phyloP scores from a whole-genome alignment of 2,329 filamentous ascomycete genomes.

The Stemphylium vesicarium region DNA sequence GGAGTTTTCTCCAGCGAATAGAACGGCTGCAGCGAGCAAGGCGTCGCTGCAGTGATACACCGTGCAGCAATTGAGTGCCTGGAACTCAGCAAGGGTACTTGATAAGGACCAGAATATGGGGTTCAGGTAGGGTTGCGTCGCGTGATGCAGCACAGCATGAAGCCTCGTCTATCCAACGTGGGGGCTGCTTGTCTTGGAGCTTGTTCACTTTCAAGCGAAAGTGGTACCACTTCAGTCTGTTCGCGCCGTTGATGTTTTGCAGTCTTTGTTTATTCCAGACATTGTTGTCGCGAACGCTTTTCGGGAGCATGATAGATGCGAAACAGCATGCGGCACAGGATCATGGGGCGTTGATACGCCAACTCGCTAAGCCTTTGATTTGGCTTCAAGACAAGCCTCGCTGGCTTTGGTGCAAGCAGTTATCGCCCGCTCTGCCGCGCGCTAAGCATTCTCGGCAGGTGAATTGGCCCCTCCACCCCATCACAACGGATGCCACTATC shows the following conservation, averaged over 20 bases:
- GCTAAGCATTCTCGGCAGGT: conserved; percentile 18
- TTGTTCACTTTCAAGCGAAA: neutral
- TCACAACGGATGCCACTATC: conserved; percentile 13
- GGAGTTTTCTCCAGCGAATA: conserved; percentile 26
- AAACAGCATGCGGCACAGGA: conserved; percentile 10
- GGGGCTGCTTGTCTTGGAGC: conserved; percentile 12
- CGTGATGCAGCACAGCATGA: conserved; percentile 16
- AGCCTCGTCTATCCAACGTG: conserved; percentile 28
- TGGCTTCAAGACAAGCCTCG: conserved; percentile 27
- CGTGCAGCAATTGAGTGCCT: conserved; percentile 23
- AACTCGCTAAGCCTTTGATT: conserved; percentile 17
- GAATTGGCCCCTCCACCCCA: conserved; percentile 1
- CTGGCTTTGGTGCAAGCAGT: conserved; percentile 5
- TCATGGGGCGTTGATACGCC: conserved; percentile 1
- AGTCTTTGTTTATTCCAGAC: conserved; percentile 1
- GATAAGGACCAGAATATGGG: conserved; percentile 32
- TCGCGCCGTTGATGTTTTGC: neutral
- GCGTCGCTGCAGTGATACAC: conserved; percentile 21
- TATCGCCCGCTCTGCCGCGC: neutral
- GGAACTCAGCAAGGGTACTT: conserved; percentile 20
- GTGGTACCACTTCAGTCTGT: neutral
- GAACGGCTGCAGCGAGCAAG: conserved; percentile 16
- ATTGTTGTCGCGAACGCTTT: neutral
- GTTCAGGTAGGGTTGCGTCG: conserved; percentile 15
- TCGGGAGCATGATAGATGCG: neutral